Conservation (phyloP, 306 rosid species). For the Dalbergia oliveri region DNA sequence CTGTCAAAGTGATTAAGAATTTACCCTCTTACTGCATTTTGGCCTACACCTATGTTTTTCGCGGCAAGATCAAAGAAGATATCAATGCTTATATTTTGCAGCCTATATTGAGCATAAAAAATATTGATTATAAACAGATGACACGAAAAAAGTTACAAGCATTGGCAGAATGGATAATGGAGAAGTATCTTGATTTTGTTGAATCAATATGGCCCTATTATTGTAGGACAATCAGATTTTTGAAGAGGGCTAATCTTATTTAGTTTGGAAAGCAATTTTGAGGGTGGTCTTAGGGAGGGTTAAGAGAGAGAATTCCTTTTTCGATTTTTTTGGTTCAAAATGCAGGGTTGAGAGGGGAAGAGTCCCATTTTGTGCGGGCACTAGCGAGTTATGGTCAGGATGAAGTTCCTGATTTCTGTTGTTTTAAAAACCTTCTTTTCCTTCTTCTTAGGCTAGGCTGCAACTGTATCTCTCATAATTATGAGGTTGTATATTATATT, state of each 20-base stretch:
- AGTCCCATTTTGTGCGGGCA: conserved; percentile 62
- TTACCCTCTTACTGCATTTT: conserved; percentile 65
- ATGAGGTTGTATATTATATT: conserved; percentile 34
- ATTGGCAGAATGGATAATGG: conserved; percentile 60
- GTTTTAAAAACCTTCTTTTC: conserved; percentile 38
- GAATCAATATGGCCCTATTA: conserved; percentile 92
- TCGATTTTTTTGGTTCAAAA: neutral
- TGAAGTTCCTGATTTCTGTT: conserved; percentile 51
- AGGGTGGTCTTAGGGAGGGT: conserved; percentile 43
- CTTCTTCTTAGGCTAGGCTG: conserved; percentile 53
- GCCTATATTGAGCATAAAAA: conserved; percentile 65
- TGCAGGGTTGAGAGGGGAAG: neutral
- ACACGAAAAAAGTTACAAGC: conserved; percentile 64
- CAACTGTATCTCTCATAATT: conserved; percentile 35
- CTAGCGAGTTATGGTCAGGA: conserved; percentile 49
- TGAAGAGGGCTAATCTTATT: conserved; percentile 84
- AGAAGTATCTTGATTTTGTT: conserved; percentile 75
- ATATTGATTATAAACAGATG: conserved; percentile 65
- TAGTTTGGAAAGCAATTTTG: conserved; percentile 46
- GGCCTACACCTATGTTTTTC: conserved; percentile 56
- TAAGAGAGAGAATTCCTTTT: conserved; percentile 28
- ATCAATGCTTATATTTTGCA: conserved; percentile 54
- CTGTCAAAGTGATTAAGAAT: conserved; percentile 60
- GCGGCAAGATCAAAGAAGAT: conserved; percentile 75
- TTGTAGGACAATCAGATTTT: conserved; percentile 78